Evolutionary conservation across 306 rosid species (phyloP).

Genomic region (Malus domestica): DNA sequence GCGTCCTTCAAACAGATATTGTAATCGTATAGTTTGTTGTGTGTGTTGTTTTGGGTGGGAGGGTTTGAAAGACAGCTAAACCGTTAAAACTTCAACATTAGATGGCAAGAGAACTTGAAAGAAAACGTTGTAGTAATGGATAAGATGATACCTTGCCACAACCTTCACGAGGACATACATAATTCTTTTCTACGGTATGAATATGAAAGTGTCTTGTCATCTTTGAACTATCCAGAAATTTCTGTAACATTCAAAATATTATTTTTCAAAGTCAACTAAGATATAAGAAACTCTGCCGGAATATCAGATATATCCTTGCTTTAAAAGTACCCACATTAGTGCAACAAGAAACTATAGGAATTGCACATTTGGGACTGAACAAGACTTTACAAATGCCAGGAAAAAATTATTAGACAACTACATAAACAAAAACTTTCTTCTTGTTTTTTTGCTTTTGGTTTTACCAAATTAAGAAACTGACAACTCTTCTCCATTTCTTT

Average conservation of each 20-base stretch:
- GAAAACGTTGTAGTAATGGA: constrained; percentile 13
- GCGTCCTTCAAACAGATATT: background rate
- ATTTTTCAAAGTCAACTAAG: background rate
- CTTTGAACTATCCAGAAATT: constrained; percentile 97
- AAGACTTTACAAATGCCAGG: background rate
- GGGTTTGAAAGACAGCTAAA: background rate
- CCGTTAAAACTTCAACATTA: background rate
- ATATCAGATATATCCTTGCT: background rate
- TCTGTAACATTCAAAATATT: constrained; percentile 49
- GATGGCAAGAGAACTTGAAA: background rate
- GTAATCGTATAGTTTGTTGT: background rate
- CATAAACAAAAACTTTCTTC: background rate
- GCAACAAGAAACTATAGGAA: background rate
- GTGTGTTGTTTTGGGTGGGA: background rate
- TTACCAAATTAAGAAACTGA: background rate
- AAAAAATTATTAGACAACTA: background rate
- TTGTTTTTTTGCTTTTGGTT: background rate
- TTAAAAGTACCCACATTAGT: background rate
- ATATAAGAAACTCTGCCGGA: background rate
- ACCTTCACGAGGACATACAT: constrained; percentile 93
- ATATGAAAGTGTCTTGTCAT: constrained; percentile 90
- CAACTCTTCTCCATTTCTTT: background rate
- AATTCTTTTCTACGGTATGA: constrained; percentile 93
- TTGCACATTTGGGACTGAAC: background rate
- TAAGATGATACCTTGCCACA: constrained; percentile 86